Conservation (phyloP, 2,329 filamentous ascomycete species). For the Thielaviopsis musarum region DNA sequence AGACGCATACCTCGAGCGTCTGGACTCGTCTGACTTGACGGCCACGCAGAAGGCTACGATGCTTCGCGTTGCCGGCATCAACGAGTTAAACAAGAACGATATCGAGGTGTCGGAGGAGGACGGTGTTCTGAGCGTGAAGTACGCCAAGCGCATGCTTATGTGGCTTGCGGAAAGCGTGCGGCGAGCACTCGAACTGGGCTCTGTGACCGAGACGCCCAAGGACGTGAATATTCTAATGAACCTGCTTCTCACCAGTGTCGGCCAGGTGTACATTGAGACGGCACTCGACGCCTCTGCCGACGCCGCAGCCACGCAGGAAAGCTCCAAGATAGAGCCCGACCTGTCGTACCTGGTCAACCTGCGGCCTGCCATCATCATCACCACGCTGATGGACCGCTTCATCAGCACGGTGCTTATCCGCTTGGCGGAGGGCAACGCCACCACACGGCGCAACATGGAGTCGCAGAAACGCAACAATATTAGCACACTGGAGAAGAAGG, state of each 20-base stretch:
- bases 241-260: conserved; percentile 73
- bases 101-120: conserved; percentile 86
- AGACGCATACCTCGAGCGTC: conserved; percentile 75
- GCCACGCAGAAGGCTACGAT: conserved; percentile 81
- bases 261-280: conserved; percentile 60
- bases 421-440: conserved; percentile 76
- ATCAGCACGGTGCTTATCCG: conserved; percentile 82
- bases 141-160: conserved; percentile 93
- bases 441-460: conserved; percentile 77
- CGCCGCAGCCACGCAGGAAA: conserved; percentile 59
- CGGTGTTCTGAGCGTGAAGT: conserved; percentile 63
- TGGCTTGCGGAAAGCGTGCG: conserved; percentile 95
- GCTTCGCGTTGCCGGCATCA: conserved; percentile 71
- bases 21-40: conserved; percentile 79
- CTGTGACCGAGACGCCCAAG: conserved; percentile 76
- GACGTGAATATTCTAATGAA: conserved; percentile 76
- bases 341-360: conserved; percentile 66
- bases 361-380: conserved; percentile 69
- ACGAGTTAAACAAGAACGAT: conserved; percentile 62
- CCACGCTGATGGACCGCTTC: conserved; percentile 85
- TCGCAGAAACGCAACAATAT: conserved; percentile 60
- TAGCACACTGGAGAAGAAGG: conserved; percentile 69
- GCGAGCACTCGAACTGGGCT: conserved; percentile 76
- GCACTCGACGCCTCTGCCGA: conserved; percentile 55
- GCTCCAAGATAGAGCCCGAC: conserved; percentile 69